These are phyloP conservation scores for Zalerion maritima DNA, from an alignment of 495 filamentous ascomycete species.

Conservation along the genomic window DNA sequence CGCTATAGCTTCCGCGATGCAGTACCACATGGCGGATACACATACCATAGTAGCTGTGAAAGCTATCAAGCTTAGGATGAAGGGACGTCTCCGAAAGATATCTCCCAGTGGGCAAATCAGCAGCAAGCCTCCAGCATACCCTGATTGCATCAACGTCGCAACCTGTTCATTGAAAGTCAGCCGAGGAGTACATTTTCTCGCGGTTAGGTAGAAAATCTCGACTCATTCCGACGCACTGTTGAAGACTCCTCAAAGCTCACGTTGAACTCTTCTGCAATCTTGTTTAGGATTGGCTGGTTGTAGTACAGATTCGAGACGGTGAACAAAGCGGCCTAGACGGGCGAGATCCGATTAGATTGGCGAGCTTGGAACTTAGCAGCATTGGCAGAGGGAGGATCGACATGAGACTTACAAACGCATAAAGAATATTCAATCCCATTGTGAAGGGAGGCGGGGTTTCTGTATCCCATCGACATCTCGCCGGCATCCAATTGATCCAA, in stretches of 20 bases:
- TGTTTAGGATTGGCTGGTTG: constrained; percentile 52
- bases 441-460: constrained; percentile 20
- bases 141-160: constrained; percentile 67
- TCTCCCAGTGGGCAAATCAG: constrained; percentile 71
- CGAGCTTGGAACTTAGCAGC: background rate
- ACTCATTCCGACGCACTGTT: constrained; percentile 35
- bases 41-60: constrained; percentile 51
- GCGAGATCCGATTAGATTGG: background rate
- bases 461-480: constrained; percentile 15
- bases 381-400: background rate
- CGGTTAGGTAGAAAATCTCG: no score
- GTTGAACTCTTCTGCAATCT: constrained; percentile 44
- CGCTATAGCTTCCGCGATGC: background rate
- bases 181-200: no score
- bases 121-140: constrained; percentile 61
- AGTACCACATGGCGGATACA: background rate
- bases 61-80: constrained; percentile 50
- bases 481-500: no score
- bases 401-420: constrained; percentile 13
- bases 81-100: constrained; percentile 51
- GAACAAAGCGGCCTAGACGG: constrained; percentile 19
- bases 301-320: constrained; percentile 63
- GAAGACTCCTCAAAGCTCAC: constrained; percentile 43
- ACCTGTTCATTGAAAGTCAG: no score
- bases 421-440: constrained; percentile 17